Evolutionary conservation across 768 basidiomycete genomes (phyloP).

Genomic region (Suillus brevipes): DNA sequence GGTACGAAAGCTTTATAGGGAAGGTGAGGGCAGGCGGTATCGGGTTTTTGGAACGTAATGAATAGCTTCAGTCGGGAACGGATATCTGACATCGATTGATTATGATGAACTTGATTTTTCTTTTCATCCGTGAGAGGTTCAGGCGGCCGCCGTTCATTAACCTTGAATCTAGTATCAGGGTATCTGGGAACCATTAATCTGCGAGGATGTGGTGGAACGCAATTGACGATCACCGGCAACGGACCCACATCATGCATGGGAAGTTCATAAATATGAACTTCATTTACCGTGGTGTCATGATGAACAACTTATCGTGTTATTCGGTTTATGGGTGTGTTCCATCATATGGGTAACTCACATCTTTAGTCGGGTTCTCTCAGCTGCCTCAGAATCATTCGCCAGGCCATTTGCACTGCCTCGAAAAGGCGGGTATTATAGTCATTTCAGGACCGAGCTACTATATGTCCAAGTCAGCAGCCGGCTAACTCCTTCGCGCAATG

Average conservation of each 20-base stretch:
- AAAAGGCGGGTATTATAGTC: background rate
- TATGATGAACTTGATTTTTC: background rate
- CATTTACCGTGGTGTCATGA: background rate
- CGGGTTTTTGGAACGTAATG: slow-evolving; percentile 56
- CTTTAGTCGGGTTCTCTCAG: background rate
- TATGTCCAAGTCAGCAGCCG: background rate
- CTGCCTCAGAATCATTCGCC: background rate
- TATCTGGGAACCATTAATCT: background rate
- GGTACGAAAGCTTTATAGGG: slow-evolving; percentile 67
- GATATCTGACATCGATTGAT: background rate
- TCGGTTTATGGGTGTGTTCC: background rate
- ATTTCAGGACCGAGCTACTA: background rate
- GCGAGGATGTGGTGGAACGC: too few species aligned
- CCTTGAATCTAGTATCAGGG: background rate
- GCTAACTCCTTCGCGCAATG: background rate
- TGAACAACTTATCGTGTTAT: background rate
- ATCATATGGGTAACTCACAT: background rate
- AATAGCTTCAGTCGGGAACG: slow-evolving; percentile 12
- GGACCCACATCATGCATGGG: background rate
- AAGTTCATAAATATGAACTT: background rate
- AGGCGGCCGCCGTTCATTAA: background rate
- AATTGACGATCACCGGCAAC: background rate
- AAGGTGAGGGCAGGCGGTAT: slow-evolving; percentile 62
- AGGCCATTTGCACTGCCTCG: background rate
- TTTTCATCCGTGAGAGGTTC: background rate